phyloP scores from a whole-genome alignment of 1,284 basidiomycete genomes.

The Rhodotorula sp. region DNA sequence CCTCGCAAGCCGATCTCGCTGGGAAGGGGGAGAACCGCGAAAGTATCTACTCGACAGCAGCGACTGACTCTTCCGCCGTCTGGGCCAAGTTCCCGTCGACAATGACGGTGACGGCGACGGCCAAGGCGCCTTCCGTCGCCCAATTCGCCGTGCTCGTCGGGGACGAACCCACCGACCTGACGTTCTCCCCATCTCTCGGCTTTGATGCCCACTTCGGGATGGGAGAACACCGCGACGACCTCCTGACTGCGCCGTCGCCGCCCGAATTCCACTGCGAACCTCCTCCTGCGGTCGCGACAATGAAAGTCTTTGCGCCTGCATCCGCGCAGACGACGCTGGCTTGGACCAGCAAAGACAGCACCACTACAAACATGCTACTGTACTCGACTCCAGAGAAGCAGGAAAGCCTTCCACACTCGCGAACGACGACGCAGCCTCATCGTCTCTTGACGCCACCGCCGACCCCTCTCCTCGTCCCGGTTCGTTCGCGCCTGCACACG shows the following conservation, averaged over 20 bases:
- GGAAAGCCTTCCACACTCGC: background rate
- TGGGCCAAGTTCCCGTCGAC: too few species aligned
- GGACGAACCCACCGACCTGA: too few species aligned
- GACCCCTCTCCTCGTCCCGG: constrained; percentile 7
- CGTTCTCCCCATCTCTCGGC: background rate
- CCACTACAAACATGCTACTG: too few species aligned
- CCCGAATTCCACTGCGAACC: background rate
- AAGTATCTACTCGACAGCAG: background rate
- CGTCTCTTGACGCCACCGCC: constrained; percentile 4
- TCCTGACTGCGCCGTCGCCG: background rate
- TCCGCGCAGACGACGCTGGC: background rate
- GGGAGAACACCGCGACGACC: background rate
- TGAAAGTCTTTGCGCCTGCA: too few species aligned
- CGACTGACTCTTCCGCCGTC: too few species aligned
- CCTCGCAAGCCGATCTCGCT: background rate
- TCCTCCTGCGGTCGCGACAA: background rate
- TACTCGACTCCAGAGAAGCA: background rate
- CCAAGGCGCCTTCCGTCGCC: too few species aligned
- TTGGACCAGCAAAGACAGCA: background rate
- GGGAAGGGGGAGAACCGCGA: background rate
- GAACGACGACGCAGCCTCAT: background rate
- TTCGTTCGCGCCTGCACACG: background rate
- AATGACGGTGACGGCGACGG: too few species aligned
- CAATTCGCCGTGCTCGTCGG: too few species aligned
- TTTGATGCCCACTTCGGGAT: background rate